phyloP scores from a whole-genome alignment of 2,329 filamentous ascomycete genomes.

The Colletotrichum higginsianum region DNA sequence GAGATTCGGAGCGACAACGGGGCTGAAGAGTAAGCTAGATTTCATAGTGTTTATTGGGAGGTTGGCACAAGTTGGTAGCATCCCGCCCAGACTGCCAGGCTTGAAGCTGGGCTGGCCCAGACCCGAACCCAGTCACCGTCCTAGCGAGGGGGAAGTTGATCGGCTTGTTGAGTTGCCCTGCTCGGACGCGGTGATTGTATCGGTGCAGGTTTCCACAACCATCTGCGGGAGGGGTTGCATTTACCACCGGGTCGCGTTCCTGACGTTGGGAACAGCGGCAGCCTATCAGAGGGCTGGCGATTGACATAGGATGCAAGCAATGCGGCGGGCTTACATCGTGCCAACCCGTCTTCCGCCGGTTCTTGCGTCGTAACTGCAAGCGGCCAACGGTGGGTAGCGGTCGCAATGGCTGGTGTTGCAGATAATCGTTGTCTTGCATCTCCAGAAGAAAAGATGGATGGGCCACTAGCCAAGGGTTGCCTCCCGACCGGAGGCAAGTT shows the following conservation, averaged over 20 bases:
- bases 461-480: slow-evolving; percentile 17
- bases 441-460: slow-evolving; percentile 15
- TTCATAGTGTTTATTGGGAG: slow-evolving; percentile 9
- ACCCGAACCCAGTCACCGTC: background rate
- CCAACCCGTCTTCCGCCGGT: slow-evolving; percentile 38
- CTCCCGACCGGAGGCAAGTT: slow-evolving; percentile 6
- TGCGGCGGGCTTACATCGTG: slow-evolving; percentile 30
- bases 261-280: slow-evolving; percentile 28
- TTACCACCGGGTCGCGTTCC: slow-evolving; percentile 30
- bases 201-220: slow-evolving; percentile 32
- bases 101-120: slow-evolving; percentile 11
- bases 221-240: slow-evolving; percentile 39
- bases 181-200: slow-evolving; percentile 10
- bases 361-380: slow-evolving; percentile 28
- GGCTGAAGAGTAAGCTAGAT: slow-evolving; percentile 27
- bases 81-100: slow-evolving; percentile 29
- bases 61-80: slow-evolving; percentile 1
- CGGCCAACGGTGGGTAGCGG: slow-evolving; percentile 13
- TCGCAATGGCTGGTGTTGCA: slow-evolving; percentile 26
- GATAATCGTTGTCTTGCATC: slow-evolving; percentile 29
- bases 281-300: slow-evolving; percentile 29
- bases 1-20: slow-evolving; percentile 41
- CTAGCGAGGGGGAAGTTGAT: slow-evolving; percentile 17
- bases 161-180: slow-evolving; percentile 33
- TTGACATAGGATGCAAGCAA: slow-evolving; percentile 36